Conservation (phyloP, 1,284 basidiomycete genomes). For the Sporisorium reilianum region DNA sequence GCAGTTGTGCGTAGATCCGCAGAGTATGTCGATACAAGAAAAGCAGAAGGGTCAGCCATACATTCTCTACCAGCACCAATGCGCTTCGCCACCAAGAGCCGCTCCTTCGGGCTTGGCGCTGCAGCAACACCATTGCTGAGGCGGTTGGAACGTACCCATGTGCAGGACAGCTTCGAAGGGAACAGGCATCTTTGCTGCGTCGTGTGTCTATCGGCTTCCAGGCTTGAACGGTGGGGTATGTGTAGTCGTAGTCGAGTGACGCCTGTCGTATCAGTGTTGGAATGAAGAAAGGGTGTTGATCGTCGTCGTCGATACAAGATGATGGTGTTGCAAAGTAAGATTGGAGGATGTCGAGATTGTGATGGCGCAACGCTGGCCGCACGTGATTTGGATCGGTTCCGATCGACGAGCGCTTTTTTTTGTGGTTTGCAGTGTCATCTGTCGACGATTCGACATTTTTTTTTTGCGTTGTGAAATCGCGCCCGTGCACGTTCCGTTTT, state of each 20-base stretch:
- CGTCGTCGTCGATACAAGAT: not conserved
- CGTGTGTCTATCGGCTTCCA: not conserved
- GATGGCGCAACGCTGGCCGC: not conserved
- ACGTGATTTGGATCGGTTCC: constrained; percentile 27
- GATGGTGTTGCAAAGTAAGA: not conserved
- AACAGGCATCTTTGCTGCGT: constrained; percentile 63
- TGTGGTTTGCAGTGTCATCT: not conserved
- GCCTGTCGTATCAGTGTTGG: not conserved
- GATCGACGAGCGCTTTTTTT: constrained; percentile 14
- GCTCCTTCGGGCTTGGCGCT: no score
- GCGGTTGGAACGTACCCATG: constrained; percentile 63
- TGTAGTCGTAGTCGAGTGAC: not conserved
- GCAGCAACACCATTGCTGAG: no score
- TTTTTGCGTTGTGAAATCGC: not conserved
- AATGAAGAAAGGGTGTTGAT: not conserved
- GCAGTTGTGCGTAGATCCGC: not conserved
- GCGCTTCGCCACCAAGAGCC: no score
- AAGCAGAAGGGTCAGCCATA: not conserved
- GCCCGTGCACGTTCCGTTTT: constrained; percentile 16
- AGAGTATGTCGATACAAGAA: no score
- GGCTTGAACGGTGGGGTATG: not conserved
- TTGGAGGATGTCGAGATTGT: not conserved
- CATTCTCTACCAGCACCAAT: not conserved
- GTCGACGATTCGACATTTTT: constrained; percentile 1
- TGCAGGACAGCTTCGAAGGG: constrained; percentile 68